Evolutionary conservation across 2,329 filamentous ascomycete genomes (phyloP).

Genomic region (Stylonectria norvegica): DNA sequence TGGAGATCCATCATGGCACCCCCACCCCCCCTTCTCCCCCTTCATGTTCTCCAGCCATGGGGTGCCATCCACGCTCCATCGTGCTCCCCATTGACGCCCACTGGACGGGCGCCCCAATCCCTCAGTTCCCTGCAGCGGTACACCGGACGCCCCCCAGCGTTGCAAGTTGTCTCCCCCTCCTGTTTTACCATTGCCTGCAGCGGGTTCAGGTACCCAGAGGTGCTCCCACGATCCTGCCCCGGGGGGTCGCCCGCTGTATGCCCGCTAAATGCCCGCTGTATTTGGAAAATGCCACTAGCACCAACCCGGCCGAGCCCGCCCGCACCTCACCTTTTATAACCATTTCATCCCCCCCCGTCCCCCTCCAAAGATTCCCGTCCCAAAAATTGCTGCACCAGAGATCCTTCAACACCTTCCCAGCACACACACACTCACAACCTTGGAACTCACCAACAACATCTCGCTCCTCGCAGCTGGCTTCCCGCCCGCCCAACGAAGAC

Average conservation of each 20-base stretch:
- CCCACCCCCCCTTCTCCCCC: constrained; percentile 6
- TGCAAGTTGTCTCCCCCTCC: constrained; percentile 19
- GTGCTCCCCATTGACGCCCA: constrained; percentile 7
- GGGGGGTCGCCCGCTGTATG: constrained; percentile 3
- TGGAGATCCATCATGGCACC: constrained; percentile 16
- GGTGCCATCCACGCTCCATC: constrained; percentile 15
- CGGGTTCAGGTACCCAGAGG: constrained; percentile 22
- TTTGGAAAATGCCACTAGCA: constrained; percentile 22
- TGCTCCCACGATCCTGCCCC: constrained; percentile 7
- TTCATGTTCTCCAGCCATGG: constrained; percentile 7
- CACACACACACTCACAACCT: too few relatives aligned
- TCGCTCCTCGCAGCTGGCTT: too few relatives aligned
- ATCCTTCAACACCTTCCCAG: constrained; percentile 24
- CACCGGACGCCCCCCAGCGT: constrained; percentile 11
- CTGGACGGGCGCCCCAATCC: constrained; percentile 12
- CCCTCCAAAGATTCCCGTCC: constrained; percentile 23
- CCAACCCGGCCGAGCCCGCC: constrained; percentile 34
- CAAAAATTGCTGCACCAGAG: constrained; percentile 23
- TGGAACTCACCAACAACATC: too few relatives aligned
- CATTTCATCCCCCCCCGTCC: constrained; percentile 28
- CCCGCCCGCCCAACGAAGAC: background rate
- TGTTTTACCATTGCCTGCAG: constrained; percentile 27
- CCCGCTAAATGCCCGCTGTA: constrained; percentile 20
- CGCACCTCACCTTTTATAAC: constrained; percentile 32
- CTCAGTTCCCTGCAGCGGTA: constrained; percentile 16